Percentiles rank a stretch among this genome's conserved stretches.
These are phyloP conservation scores for Crithidia fasciculata DNA, from an alignment of 208 protist species.

Conservation along the genomic window DNA sequence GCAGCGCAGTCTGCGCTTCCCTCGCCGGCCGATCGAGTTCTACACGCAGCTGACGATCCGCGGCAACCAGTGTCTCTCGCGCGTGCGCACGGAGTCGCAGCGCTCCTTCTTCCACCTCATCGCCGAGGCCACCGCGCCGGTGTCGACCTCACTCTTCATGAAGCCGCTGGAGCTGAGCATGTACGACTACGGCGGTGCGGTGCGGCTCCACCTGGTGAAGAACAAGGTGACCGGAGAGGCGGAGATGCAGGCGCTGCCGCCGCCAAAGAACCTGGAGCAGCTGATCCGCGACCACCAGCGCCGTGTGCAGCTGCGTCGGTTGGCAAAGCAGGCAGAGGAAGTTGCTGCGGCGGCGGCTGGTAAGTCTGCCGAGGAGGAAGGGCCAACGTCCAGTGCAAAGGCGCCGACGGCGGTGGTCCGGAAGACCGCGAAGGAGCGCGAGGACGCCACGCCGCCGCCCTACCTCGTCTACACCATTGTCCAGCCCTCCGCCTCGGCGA, in stretches of 20 bases:
- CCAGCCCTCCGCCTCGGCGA: constrained; percentile 29
- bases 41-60: constrained; percentile 38
- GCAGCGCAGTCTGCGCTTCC: constrained; percentile 27
- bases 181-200: constrained; percentile 60
- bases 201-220: constrained; percentile 37
- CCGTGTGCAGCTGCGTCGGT: constrained; percentile 24
- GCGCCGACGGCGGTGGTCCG: neutral
- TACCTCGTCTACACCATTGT: constrained; percentile 40
- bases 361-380: too few relatives aligned
- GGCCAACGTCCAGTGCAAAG: neutral
- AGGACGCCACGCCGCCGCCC: constrained; percentile 9
- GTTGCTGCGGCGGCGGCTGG: neutral
- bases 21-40: constrained; percentile 33
- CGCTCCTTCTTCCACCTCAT: constrained; percentile 40
- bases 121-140: constrained; percentile 40
- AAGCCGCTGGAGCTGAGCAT: constrained; percentile 37
- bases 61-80: constrained; percentile 37
- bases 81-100: constrained; percentile 36
- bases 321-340: constrained; percentile 1
- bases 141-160: constrained; percentile 53
- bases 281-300: constrained; percentile 33
- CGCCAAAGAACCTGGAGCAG: constrained; percentile 38
- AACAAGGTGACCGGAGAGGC: constrained; percentile 24
- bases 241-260: constrained; percentile 43
- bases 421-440: constrained; percentile 14